phyloP scores from a whole-genome alignment of 306 rosid genomes.

The Trifolium pratense region DNA sequence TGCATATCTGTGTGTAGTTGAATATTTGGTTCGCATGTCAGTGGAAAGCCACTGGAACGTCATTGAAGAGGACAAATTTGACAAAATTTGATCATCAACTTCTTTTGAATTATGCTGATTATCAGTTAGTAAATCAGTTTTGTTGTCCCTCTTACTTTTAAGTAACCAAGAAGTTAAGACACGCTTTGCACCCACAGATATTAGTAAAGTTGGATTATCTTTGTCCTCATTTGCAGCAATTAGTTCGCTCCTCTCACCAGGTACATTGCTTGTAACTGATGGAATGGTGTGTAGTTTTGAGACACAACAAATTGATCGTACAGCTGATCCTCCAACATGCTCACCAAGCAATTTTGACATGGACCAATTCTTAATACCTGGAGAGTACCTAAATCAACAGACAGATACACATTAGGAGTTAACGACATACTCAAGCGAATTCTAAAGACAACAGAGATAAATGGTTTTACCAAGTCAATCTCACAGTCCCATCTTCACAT shows the following conservation, averaged over 20 bases:
- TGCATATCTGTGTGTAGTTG: conserved; percentile 48
- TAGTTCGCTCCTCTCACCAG: conserved; percentile 39
- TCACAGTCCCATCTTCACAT: conserved; percentile 97
- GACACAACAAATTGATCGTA: conserved; percentile 79
- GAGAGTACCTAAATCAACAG: conserved; percentile 66
- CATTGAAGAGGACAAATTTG: conserved; percentile 59
- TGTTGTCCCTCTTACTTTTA: conserved; percentile 55
- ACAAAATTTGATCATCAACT: conserved; percentile 43
- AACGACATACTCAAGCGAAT: conserved; percentile 30
- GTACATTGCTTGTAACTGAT: conserved; percentile 38
- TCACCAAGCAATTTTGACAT: conserved; percentile 90
- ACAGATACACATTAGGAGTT: conserved; percentile 22
- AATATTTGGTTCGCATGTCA: conserved; percentile 83
- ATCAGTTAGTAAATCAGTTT: conserved; percentile 43
- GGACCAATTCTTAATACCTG: conserved; percentile 73
- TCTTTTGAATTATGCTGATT: conserved; percentile 47
- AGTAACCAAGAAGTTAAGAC: conserved; percentile 92
- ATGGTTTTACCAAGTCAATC: conserved; percentile 78
- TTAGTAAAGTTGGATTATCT: conserved; percentile 66
- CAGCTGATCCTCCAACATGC: conserved; percentile 99
- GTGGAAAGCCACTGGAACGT: conserved; percentile 98
- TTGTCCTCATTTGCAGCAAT: conserved; percentile 44
- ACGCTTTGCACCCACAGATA: conserved; percentile 97
- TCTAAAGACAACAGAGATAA: conserved; percentile 37
- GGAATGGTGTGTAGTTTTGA: conserved; percentile 68